Evolutionary conservation across 2,329 filamentous ascomycete species (phyloP).

Genomic region (Plenodomus lindquistii): DNA sequence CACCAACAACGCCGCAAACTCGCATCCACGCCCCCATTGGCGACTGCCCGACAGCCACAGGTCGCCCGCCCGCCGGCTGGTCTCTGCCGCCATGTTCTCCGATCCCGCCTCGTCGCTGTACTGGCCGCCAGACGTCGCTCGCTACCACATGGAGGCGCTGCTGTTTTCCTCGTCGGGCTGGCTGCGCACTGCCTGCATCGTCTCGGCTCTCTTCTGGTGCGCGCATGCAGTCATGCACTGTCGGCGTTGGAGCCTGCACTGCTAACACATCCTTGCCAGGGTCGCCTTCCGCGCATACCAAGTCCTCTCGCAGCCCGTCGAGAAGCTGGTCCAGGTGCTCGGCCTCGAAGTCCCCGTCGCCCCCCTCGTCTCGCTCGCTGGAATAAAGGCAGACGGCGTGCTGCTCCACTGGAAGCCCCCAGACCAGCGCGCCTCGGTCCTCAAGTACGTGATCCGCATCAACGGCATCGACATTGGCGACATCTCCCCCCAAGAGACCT

Average conservation of each 20-base stretch:
- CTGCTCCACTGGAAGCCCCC: slow-evolving; percentile 89
- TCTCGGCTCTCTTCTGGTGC: slow-evolving; percentile 43
- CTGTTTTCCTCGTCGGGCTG: slow-evolving; percentile 41
- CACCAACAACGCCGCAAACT: neutral
- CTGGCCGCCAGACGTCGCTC: slow-evolving; percentile 40
- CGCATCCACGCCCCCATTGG: slow-evolving; percentile 1
- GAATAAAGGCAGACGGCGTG: slow-evolving; percentile 83
- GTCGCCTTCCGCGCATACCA: slow-evolving; percentile 83
- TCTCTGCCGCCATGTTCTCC: slow-evolving; percentile 33
- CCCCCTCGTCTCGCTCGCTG: slow-evolving; percentile 86
- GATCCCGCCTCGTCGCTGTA: slow-evolving; percentile 36
- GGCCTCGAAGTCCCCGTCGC: slow-evolving; percentile 91
- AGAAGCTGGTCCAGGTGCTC: slow-evolving; percentile 85
- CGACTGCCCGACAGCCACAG: slow-evolving; percentile 12
- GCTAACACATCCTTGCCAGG: slow-evolving; percentile 54
- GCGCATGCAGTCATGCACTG: slow-evolving; percentile 1
- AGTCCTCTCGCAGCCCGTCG: slow-evolving; percentile 87
- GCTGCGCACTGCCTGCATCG: slow-evolving; percentile 41
- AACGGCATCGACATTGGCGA: slow-evolving; percentile 94
- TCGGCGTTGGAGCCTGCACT: no score
- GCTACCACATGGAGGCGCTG: slow-evolving; percentile 42
- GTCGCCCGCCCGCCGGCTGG: no score
- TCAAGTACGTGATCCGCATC: slow-evolving; percentile 89
- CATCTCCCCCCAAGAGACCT: slow-evolving; percentile 76
- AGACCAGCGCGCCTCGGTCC: slow-evolving; percentile 66